A percentile compares a stretch with the other conserved stretches of the same genome.
Conservation (phyloP, 768 basidiomycete species). For the Tulasnella sp. region DNA sequence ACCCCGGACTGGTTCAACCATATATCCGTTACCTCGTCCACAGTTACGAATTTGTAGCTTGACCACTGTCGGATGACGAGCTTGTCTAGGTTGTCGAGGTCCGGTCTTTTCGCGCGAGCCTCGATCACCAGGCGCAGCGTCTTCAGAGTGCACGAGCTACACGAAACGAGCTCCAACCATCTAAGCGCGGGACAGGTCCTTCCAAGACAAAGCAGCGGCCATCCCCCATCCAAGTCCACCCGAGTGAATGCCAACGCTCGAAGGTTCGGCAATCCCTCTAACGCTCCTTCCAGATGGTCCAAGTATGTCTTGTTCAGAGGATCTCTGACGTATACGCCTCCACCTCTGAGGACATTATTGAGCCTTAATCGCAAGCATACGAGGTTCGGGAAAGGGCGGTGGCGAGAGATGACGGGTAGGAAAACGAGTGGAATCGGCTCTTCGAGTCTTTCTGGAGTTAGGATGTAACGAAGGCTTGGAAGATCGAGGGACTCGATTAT, state of each 20-base stretch:
- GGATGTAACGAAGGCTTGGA: not conserved
- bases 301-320: not conserved
- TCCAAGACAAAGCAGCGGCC: not conserved
- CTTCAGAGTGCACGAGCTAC: not conserved
- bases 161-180: not conserved
- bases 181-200: not conserved
- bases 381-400: not conserved
- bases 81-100: not conserved
- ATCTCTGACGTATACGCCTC: no score
- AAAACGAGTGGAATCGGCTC: not conserved
- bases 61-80: not conserved
- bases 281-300: not conserved
- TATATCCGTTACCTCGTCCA: not conserved
- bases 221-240: not conserved
- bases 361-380: not conserved
- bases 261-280: not conserved
- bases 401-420: not conserved
- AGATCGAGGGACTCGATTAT: not conserved
- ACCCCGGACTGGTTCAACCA: not conserved
- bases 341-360: not conserved
- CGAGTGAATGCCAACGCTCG: not conserved
- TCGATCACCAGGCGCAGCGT: not conserved
- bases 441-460: not conserved
- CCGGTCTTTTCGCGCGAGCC: not conserved
- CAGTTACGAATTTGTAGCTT: not conserved